These are phyloP conservation scores for Erysiphe pulchra DNA, from an alignment of 2,329 filamentous ascomycete species.

Conservation along the genomic window DNA sequence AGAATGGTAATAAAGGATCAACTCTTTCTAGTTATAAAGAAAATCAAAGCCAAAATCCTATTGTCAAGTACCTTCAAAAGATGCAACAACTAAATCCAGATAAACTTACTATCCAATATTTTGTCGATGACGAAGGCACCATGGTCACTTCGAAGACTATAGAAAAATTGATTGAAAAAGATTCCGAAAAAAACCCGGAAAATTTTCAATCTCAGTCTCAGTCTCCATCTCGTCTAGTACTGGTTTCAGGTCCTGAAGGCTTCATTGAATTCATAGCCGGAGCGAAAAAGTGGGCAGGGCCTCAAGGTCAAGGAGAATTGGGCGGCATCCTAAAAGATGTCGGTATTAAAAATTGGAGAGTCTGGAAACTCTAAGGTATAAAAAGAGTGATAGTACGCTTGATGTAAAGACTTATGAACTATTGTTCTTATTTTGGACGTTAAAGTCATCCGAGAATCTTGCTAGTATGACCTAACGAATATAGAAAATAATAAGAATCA, in stretches of 20 bases:
- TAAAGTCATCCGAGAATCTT: too few species aligned
- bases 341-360: constrained; percentile 15
- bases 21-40: not conserved
- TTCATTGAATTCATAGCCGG: constrained; percentile 67
- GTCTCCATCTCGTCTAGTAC: constrained; percentile 29
- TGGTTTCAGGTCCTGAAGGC: constrained; percentile 76
- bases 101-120: constrained; percentile 42
- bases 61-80: constrained; percentile 35
- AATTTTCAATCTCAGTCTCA: too few species aligned
- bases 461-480: too few species aligned
- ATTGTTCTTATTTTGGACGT: too few species aligned
- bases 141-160: constrained; percentile 33
- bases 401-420: too few species aligned
- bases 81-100: constrained; percentile 31
- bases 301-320: constrained; percentile 49
- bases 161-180: constrained; percentile 10
- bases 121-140: constrained; percentile 54
- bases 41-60: constrained; percentile 4
- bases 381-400: not conserved
- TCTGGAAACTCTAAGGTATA: constrained; percentile 14
- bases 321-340: constrained; percentile 40
- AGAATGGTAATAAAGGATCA: not conserved
- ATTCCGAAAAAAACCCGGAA: too few species aligned
- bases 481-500: too few species aligned
- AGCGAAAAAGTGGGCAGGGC: constrained; percentile 39